Evolutionary conservation across 169 alveolate genomes (phyloP), one percentile per base, ranked within the genome.

Genomic region (Amoebophrya sp.): DNA sequence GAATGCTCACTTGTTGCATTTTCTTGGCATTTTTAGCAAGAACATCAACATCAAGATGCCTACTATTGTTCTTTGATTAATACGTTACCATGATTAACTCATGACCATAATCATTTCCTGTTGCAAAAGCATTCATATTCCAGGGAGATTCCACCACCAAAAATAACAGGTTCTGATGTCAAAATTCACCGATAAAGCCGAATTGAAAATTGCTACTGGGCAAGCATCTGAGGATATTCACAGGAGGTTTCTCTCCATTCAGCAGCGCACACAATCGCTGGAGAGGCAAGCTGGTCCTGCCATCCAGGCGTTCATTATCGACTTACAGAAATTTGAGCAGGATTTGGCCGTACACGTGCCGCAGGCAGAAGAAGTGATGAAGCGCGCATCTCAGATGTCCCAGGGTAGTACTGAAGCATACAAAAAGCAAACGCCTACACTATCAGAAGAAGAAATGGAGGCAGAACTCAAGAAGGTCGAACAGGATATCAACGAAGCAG

Each of bases 391-490:
- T 36, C 83, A 65, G 26, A 65, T 65, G 83, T 65, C 83, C 33
- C 83, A 65, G 83, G 83, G 83, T 6, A 6, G 33, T 36, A 65
- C 83, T 6, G 83, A 65, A 18, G 83, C 83, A 10, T 65, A 65
- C 83, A 65, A 65, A 36, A 65, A 65, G 83, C 83, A 65, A 65
- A 65, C 83, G 83, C 83, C 83, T 10, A 36, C 18, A 36, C n/a
- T 65, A 26, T 65, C 83, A 29, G 36, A 65, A 18, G n/a, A 6
- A 36, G 83, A 65, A 18, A 1, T 65, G 83, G 83, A 65, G 33
- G 83, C 2, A 6, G 83, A 65, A 26, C 26, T 65, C 33, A 0
- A 29, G 33, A 65, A 65, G n/a, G 83, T 65, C 39, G 83, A 65
- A 36, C 36, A 65, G 26, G 83, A 65, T 36, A 65, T 65, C 33